Base-by-base conservation (phyloP, 305 asterid genomes). In the Rubia tinctorum region DNA sequence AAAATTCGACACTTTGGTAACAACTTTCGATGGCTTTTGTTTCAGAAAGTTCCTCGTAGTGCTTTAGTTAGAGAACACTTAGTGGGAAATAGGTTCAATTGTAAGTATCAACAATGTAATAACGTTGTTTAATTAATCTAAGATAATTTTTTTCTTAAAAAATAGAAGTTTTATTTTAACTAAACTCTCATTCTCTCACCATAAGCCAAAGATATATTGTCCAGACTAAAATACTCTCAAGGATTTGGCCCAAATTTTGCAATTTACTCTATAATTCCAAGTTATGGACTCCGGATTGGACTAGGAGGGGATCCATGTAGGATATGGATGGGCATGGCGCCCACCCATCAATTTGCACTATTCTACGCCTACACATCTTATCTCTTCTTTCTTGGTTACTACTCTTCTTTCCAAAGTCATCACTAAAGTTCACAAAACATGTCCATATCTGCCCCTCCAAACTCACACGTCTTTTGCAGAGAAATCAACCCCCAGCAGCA, bases 391-490 rank as follows among this genome's bases (percentile, higher is more conserved):
- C 49, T 66, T 65, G 63, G 64, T 59, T 56, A 1, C 43, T 58
- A 42, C 68, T 61, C 20, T 20, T 67, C 59, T 64, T 15, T 71
- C 59, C 59, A 18, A 65, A 65, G 47, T 18, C 61, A 37, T 53
- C 45, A 70, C n/a, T 53, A 51, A 23, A 60, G 45, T 27, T 12
- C 40, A 37, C n/a, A 55, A 72, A 71, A 39, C 18, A 92, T 93
- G 98, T 88, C 96, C 27, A 77, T 86, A 55, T 80, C 89, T 77
- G 78, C 90, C 39, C 59, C 59, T 53, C 87, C 97, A 75, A 93
- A 86, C 82, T 85, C 93, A 39, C 89, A 85, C 63, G 81, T 91
- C 81, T 64, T 88, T 45, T 88, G 79, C 86, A 81, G 88, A 86
- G 95, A 89, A 82, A 81, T 86, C 81, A 80, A 73, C 14, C 88